Evolutionary conservation across 2,329 filamentous ascomycete genomes (phyloP), one percentile per base, ranked within the genome.

Genomic region (Aspergillus sp.): DNA sequence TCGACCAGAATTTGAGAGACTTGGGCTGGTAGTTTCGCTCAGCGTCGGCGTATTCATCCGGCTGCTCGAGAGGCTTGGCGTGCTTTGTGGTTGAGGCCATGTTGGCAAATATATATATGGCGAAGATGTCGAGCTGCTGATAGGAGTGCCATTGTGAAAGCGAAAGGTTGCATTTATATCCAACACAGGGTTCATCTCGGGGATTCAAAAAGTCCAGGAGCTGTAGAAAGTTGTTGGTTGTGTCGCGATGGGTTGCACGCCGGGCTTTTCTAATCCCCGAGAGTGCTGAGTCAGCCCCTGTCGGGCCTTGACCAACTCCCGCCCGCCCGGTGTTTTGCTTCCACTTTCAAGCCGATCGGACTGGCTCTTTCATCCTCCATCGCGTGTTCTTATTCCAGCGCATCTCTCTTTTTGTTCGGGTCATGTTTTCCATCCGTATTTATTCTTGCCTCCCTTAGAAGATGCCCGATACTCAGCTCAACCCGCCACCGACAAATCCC

Each of bases 11-110:
- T 17, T 46, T 50, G 23, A 25, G 51, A 7, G 51, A 55, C 11
- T 46, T 50, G 17, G 46, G 51, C 46, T 55, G 45, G 45, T 45
- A 60, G 22, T 54, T 54, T 17, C n/a, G 41, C 31, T 59, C 57
- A 6, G 57, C 52, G n/a, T 55, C 51, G 46, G 17, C 57, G 30
- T 54, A 55, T 9, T 60, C 51, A 28, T 23, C 41, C 9, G 48
- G 38, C 19, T 38, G 57, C 41, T 45, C 47, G 47, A 30, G 47
- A 17, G 55, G 23, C 55, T 57, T 57, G 30, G 28, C 19, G 11
- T 49, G 28, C 7, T 59, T 50, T n/a, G 57, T 17, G 30, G 34
- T 34, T 13, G 57, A 31, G 15, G 52, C 28, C 51, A 60, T 60
- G 2, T 41, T 41, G 34, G 38, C 9, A 11, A 3, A 25, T 22